These are phyloP conservation scores for Globisporangium radiosum DNA, from an alignment of 352 stramenopile species.

Conservation along the genomic window DNA sequence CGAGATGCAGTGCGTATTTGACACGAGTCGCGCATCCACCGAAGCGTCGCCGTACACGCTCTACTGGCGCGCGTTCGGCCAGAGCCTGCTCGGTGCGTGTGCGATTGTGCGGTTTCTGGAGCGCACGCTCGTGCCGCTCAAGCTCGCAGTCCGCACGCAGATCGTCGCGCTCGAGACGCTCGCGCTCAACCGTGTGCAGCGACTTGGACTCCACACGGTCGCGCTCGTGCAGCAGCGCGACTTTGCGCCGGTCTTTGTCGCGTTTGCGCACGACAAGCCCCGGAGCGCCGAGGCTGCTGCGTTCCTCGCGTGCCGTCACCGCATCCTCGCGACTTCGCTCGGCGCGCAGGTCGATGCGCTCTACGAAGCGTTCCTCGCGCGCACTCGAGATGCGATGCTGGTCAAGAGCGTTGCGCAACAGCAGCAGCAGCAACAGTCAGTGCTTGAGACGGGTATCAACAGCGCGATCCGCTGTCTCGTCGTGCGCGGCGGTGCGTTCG, in stretches of 20 bases:
- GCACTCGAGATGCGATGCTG: constrained; percentile 24
- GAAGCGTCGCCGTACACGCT: constrained; percentile 17
- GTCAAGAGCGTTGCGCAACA: constrained; percentile 4
- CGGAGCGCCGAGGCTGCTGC: constrained; percentile 23
- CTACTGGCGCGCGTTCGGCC: constrained; percentile 73
- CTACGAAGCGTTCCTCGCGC: constrained; percentile 38
- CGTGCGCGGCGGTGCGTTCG: constrained; percentile 25
- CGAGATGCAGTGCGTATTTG: constrained; percentile 63
- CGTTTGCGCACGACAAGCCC: constrained; percentile 28
- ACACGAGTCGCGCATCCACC: constrained; percentile 4
- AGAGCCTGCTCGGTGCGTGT: constrained; percentile 61
- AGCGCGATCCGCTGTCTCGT: constrained; percentile 43
- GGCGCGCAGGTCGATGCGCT: constrained; percentile 41
- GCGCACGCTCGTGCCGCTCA: constrained; percentile 44
- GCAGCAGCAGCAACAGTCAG: constrained; percentile 7
- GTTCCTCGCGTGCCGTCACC: constrained; percentile 34
- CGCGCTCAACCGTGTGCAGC: constrained; percentile 41
- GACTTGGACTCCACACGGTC: constrained; percentile 35
- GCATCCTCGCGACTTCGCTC: constrained; percentile 25
- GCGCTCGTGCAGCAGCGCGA: constrained; percentile 64
- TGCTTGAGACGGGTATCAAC: constrained; percentile 48
- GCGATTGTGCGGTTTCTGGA: constrained; percentile 60
- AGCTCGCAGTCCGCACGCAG: constrained; percentile 37
- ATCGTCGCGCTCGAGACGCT: constrained; percentile 50
- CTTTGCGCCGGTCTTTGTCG: constrained; percentile 34